Evolutionary conservation across 2,329 filamentous ascomycete genomes (phyloP), one percentile per base, ranked within the genome.

Genomic region (Alternaria viburni): DNA sequence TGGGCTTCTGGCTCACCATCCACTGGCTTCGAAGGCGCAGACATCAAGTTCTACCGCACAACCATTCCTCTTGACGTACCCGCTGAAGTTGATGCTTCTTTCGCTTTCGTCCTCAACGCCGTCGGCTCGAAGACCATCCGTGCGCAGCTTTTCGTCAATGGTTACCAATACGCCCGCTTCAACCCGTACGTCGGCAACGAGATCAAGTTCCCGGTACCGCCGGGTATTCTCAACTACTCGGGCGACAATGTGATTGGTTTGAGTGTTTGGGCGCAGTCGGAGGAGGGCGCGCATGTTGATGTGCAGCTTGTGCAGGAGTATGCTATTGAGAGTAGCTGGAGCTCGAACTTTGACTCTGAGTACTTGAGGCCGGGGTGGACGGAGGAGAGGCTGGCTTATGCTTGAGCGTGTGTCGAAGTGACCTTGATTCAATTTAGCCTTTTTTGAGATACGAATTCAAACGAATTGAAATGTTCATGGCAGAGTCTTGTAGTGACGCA

Each of bases 111-210:
- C 3, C 77, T 90, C 3, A 82, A 81, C 0, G 84, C 85, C 0
- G 80, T 83, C 0, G 75, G 78, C 0, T 79, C 81, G 6, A 76
- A 79, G 15, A 81, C 82, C 0, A 82, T 86, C 12, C 82, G 88
- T 11, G 85, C 84, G 0, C 83, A 88, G 68, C 73, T 90, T 3
- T 90, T 87, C 59, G 83, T 90, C n/a, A 90, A 90, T 59, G 88
- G 88, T 0, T 90, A 89, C 69, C 87, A 89, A 70, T 90, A 88
- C 67, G 88, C 86, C 2, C 83, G 86, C 8, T 90, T 85, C 69
- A 85, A 86, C 62, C 87, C 88, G 0, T 83, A 86, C 54, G 87
- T 90, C 43, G 88, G 88, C 0, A 86, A 88, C 50, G 88, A 90
- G 77, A 81, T 85, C 15, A 80, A 83, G 15, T 90, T 88, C 69